Conservation (phyloP, 768 basidiomycete species). For the Lactifluus hygrophoroides region DNA sequence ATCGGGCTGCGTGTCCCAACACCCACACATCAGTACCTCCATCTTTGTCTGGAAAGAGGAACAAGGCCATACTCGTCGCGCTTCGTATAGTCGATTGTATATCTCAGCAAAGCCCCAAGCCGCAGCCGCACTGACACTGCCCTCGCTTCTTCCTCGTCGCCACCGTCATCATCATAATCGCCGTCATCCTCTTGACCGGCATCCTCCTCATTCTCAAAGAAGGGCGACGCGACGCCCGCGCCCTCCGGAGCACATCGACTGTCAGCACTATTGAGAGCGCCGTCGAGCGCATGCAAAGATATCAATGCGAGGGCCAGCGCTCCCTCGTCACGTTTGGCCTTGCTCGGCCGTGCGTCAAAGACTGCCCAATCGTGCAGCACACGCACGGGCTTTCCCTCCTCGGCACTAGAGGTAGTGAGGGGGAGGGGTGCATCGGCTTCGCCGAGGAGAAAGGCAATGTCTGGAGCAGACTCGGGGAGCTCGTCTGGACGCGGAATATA, state of each 20-base stretch:
- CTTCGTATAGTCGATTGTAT: constrained; percentile 42
- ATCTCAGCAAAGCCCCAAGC: constrained; percentile 40
- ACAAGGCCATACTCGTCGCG: constrained; percentile 39
- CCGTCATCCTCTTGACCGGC: constrained; percentile 26
- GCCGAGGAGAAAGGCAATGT: constrained; percentile 22
- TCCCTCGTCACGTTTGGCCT: neutral
- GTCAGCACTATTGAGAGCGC: constrained; percentile 33
- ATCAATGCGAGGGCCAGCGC: constrained; percentile 36
- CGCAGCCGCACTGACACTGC: constrained; percentile 28
- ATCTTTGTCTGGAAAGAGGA: neutral
- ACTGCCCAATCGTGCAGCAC: constrained; percentile 49
- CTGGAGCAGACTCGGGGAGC: constrained; percentile 5
- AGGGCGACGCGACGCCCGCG: constrained; percentile 44
- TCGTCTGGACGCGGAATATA: constrained; percentile 12
- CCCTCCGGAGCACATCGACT: constrained; percentile 35
- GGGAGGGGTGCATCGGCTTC: constrained; percentile 17
- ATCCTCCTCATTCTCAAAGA: constrained; percentile 32
- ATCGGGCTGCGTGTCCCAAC: constrained; percentile 39
- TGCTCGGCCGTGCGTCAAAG: constrained; percentile 39
- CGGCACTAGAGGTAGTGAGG: neutral
- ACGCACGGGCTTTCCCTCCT: constrained; percentile 43
- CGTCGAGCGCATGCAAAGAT: constrained; percentile 34
- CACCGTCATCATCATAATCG: constrained; percentile 24
- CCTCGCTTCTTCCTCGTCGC: constrained; percentile 21
- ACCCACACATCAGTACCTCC: neutral